Base-by-base conservation (phyloP, 768 basidiomycete species). In the Plicaturopsis crispa region DNA sequence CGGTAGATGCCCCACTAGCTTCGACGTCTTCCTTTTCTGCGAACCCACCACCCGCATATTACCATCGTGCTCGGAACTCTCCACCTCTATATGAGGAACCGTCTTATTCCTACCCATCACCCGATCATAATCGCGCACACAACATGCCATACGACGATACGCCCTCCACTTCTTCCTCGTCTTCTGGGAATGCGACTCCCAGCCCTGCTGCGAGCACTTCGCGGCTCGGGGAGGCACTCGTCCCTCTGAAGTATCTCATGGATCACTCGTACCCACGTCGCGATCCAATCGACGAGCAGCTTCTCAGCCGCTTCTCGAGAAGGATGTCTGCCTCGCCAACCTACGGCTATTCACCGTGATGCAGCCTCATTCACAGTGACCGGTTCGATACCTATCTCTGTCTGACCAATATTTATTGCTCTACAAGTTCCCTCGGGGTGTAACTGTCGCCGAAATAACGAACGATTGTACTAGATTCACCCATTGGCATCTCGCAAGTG, bases 171-270 rank as follows among this genome's bases (percentile, higher is more conserved):
- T 28, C 26, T 8, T 14, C 26, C 10, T 28, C 26, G 14, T 14
- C 26, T 14, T 28, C 26, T 28, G 26, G 14, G 10, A n/a, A n/a
- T n/a, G n/a, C n/a, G n/a, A 8, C 26, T 41, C 36, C 47, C 39
- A 41, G 14, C 10, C 38, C 40, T 36, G 34, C 40, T 2, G 32
- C 41, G 16, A 23, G 36, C 35, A 41, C 48, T 8, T 36, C 38
- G 32, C 43, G 31, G 37, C 34, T 37, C 36, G 39, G 28, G 4
- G 21, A 20, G 14, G 23, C 17, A 4, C 66, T 83, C 0, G 80
- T 84, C 8, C 81, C 81, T 33, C 68, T 84, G 21, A 71, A 78
- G 47, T 71, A 75, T 34, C 72, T 83, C 11, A 72, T 77, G 52
- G 69, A 58, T 38, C 61, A 72, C 14, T 57, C 71, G n/a, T 70